phyloP scores from a whole-genome alignment of 371 early-diverging fungal species.

The Apophysomyces elegans region DNA sequence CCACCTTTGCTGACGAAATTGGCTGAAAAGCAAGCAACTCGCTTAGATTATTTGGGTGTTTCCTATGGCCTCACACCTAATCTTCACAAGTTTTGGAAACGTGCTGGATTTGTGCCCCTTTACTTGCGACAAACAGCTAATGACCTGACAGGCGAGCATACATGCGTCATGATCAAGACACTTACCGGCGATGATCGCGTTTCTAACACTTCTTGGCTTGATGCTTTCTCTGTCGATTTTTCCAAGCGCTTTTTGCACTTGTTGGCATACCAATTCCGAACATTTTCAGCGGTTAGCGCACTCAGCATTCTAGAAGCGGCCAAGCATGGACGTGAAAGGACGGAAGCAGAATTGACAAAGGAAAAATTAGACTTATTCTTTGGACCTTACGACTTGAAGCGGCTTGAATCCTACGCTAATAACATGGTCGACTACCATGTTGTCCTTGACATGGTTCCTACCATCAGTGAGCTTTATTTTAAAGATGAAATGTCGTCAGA shows the following conservation, averaged over 20 bases:
- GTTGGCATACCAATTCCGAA: conserved; percentile 85
- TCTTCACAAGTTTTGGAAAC: conserved; percentile 98
- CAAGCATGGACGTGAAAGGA: conserved; percentile 41
- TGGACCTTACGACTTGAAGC: conserved; percentile 90
- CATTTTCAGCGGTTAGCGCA: conserved; percentile 84
- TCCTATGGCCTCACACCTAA: conserved; percentile 92
- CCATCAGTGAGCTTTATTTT: conserved; percentile 82
- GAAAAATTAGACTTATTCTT: conserved; percentile 67
- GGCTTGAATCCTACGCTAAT: conserved; percentile 92
- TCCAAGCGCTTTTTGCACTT: conserved; percentile 85
- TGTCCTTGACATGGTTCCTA: conserved; percentile 90
- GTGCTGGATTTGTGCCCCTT: conserved; percentile 89
- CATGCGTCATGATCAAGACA: conserved; percentile 93
- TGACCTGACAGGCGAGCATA: conserved; percentile 98
- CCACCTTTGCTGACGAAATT: conserved; percentile 87
- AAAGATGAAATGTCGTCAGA: conserved; percentile 57
- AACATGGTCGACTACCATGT: conserved; percentile 97
- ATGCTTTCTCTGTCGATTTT: conserved; percentile 89
- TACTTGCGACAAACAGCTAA: conserved; percentile 97
- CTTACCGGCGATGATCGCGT: conserved; percentile 61
- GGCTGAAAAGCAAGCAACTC: conserved; percentile 77
- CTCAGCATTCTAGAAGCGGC: conserved; percentile 84
- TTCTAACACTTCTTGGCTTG: conserved; percentile 69
- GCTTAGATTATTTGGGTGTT: conserved; percentile 96
- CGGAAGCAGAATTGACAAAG: conserved; percentile 43